Evolutionary conservation across 208 protist genomes (phyloP), one percentile per base, ranked within the genome.

Genomic region (Trypanosoma grayi): DNA sequence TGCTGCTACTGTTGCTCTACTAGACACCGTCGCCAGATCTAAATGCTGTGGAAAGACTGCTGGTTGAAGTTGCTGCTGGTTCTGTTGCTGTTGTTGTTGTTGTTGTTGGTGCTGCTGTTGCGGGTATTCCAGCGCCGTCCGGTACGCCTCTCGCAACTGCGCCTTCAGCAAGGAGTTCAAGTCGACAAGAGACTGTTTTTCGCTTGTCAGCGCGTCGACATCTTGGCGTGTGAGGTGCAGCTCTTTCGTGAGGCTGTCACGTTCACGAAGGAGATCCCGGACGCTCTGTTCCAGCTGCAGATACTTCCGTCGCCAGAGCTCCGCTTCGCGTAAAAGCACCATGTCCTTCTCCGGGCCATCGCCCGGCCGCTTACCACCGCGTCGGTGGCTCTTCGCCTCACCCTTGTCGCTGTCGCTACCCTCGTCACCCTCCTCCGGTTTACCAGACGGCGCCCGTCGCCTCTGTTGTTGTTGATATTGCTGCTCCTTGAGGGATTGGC

Each of bases 111-210:
- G 13, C 22, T 41, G 61, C n/a, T 25, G 24, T 45, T 43, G 34
- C 24, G 71, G 39, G 52, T 39, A 55, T 14, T 71, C 75, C 30
- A 66, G 37, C 30, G 74, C 73, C 22, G 77, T 73, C 9, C 81
- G 75, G 53, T 90, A 95, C 36, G 83, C 83, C 56, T 92, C 85
- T 0, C 86, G 65, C 61, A 92, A 70, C 59, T 95, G 89, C 24
- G 82, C 78, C 75, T 95, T 95, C 16, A 95, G 75, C 10, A 93
- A 66, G 9, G 83, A 75, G 62, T 95, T 95, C 11, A 95, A 57
- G 59, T 93, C 86, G 16, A 91, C 65, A 50, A 95, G 69, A 6
- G 81, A 90, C 34, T 84, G 81, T 63, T 90, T 88, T 65, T 95
- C 85, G 1, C 67, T 76, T 22, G 64, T 57, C 14, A 91, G 54